A percentile compares a stretch with the other conserved stretches of the same genome.
These are phyloP conservation scores for Hymenoscyphus repandus DNA, from an alignment of 2,329 filamentous ascomycete genomes.

Conservation along the genomic window DNA sequence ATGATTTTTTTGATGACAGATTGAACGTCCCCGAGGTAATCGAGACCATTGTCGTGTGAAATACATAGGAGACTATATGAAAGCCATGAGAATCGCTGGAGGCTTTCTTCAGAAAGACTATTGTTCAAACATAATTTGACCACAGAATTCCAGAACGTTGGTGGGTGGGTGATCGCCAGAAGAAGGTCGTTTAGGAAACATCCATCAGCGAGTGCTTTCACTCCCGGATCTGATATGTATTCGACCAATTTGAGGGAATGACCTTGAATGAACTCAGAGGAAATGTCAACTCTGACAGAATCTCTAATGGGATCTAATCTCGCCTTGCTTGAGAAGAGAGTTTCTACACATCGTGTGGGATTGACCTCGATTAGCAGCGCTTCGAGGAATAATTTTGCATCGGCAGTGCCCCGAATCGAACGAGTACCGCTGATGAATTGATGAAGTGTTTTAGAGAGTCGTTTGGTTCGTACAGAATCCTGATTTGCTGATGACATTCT, in stretches of 20 bases:
- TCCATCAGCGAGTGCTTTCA: conserved; percentile 23
- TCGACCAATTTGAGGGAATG: conserved; percentile 29
- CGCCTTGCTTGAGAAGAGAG: conserved; percentile 33
- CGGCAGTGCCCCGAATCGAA: conserved; percentile 8
- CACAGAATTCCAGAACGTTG: conserved; percentile 42
- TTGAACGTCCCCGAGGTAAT: conserved; percentile 27
- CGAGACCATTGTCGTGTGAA: conserved; percentile 21
- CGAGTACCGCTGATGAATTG: background rate
- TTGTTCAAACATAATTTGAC: conserved; percentile 25
- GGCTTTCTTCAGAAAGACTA: conserved; percentile 27
- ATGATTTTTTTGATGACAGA: conserved; percentile 21
- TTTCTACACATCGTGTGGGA: conserved; percentile 36
- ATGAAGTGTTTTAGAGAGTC: background rate
- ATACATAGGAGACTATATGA: conserved; percentile 38
- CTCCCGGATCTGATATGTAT: conserved; percentile 29
- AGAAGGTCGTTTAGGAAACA: conserved; percentile 40
- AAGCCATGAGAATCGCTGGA: conserved; percentile 38
- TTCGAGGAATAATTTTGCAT: conserved; percentile 44
- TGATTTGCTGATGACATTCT: background rate
- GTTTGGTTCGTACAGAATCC: background rate
- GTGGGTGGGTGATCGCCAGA: conserved; percentile 43
- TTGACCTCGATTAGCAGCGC: conserved; percentile 40
- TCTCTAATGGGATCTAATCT: conserved; percentile 35
- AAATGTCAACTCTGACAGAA: conserved; percentile 39
- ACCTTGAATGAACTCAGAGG: conserved; percentile 40